Conservation (phyloP, 2,329 filamentous ascomycete genomes). For the Fusarium keratoplasticum region DNA sequence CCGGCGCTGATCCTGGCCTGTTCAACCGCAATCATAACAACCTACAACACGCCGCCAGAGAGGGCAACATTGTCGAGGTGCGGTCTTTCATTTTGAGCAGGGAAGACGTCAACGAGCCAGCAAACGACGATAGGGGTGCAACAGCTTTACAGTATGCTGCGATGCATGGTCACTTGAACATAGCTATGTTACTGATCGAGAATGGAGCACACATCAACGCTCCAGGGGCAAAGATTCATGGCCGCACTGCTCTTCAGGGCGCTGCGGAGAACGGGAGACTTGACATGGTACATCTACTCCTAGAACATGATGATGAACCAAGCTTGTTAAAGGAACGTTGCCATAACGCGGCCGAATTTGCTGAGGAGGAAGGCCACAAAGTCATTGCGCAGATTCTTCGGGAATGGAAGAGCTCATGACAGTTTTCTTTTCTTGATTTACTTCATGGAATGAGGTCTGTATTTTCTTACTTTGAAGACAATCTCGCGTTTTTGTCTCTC, state of each 20-base stretch:
- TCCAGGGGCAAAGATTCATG: fast-evolving
- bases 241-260: background rate
- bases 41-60: background rate
- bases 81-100: background rate
- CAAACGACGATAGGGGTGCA: background rate
- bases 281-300: background rate
- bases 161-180: background rate
- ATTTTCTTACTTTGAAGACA: too few relatives aligned
- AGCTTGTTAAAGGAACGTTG: background rate
- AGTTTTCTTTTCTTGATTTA: background rate
- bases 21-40: background rate
- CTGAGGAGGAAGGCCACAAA: background rate
- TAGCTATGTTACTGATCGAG: background rate
- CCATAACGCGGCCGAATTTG: background rate
- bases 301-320: background rate
- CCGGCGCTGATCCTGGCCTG: too few relatives aligned
- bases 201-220: background rate
- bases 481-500: too few relatives aligned
- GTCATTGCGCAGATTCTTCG: background rate
- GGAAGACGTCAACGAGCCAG: background rate
- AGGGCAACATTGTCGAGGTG: background rate
- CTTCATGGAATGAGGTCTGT: background rate
- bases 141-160: background rate
- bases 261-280: background rate
- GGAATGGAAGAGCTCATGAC: background rate